A percentile compares a stretch with the other conserved stretches of the same genome.
Conservation (phyloP, 345 rosid species). For the Syzygium aromaticum region DNA sequence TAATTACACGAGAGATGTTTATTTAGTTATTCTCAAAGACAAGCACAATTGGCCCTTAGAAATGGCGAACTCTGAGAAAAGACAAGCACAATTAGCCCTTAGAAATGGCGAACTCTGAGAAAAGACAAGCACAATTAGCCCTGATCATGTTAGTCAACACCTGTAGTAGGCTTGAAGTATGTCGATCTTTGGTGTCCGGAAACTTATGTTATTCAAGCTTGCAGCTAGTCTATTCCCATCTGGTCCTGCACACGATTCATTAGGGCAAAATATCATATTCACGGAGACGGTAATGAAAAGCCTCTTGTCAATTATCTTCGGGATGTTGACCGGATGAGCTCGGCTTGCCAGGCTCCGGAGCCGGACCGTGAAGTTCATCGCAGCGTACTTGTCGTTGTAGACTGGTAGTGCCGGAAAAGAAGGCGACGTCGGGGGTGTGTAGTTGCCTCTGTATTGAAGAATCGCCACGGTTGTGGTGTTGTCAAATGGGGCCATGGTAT, state of each 20-base stretch:
- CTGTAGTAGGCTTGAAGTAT: constrained; percentile 37
- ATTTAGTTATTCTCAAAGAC: neutral
- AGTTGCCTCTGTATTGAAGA: constrained; percentile 21
- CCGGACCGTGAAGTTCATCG: neutral
- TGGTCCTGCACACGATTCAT: neutral
- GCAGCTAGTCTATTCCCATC: constrained; percentile 10
- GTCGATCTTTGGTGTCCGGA: constrained; percentile 8
- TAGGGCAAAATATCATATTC: constrained; percentile 9
- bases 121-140: neutral
- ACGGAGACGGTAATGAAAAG: constrained; percentile 14
- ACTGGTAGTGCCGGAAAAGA: constrained; percentile 11
- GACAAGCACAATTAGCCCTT: neutral
- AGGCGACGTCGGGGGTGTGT: constrained; percentile 4
- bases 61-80: neutral
- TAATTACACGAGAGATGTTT: neutral
- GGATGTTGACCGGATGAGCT: constrained; percentile 17
- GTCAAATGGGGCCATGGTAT: constrained; percentile 9
- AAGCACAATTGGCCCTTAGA: too few species aligned
- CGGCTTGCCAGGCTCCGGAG: constrained; percentile 8
- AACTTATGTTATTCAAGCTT: constrained; percentile 42
- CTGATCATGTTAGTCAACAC: constrained; percentile 1
- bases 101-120: too few species aligned
- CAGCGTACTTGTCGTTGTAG: constrained; percentile 5
- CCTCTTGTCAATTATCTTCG: neutral
- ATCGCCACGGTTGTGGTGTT: constrained; percentile 15